A percentile compares a stretch with the other conserved stretches of the same genome.
Conservation (phyloP, 257 asterid genomes). For the Cinchona pubescens region DNA sequence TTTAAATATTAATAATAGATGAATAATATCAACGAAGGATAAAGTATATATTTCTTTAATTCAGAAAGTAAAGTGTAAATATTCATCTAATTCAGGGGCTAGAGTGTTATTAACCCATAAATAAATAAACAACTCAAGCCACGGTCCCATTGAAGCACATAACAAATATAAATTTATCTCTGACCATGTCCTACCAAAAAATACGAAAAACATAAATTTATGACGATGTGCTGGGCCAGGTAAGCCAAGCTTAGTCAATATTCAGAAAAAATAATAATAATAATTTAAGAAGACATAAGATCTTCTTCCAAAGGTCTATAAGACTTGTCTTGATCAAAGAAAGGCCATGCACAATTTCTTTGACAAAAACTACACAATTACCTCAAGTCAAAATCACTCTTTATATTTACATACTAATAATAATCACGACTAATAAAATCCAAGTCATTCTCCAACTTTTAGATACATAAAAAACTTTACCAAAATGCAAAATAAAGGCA, state of each 20-base stretch:
- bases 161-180: no score
- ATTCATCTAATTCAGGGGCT: no score
- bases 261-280: background rate
- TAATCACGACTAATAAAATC: background rate
- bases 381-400: background rate
- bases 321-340: no score
- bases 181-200: no score
- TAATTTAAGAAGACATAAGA: background rate
- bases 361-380: background rate
- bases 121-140: no score
- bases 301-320: no score
- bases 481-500: background rate
- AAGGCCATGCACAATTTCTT: background rate
- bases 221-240: background rate
- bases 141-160: background rate
- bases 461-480: background rate
- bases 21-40: no score
- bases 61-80: no score
- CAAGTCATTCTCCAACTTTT: background rate
- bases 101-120: no score
- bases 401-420: background rate
- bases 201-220: background rate
- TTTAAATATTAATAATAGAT: no score
- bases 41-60: no score
- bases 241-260: background rate